Base-by-base conservation (phyloP, 106 monocot species). In the Dendrobium chrysotoxum region DNA sequence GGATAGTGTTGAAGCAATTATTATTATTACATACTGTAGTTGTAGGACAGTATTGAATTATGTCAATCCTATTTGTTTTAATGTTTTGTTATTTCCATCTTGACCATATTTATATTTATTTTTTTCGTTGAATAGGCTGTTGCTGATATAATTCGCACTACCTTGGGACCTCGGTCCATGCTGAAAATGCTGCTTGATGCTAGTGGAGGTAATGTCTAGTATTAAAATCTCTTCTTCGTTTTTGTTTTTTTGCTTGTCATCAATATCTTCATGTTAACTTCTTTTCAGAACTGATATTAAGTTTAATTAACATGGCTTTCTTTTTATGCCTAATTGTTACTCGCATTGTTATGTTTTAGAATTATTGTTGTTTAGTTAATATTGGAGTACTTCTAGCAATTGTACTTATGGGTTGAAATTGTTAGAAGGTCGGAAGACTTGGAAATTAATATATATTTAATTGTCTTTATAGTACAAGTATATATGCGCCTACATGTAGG, bases 141-240 rank as follows among this genome's bases (percentile, higher is more conserved):
- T 40, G 92, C 92, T 50, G 92, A 92, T 77, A 92, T 92, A 64
- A 90, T 92, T 40, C 92, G 92, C n/a, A 92, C 92, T 77, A 92
- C 92, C 54, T 85, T 92, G 83, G 92, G 92, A 75, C 92, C 92
- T 80, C 83, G 92, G 47, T 92, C 92, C 66, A 92, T 92, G 92
- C 55, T 92, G 74, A 92, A 92, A 75, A 92, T 92, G 92, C 86
- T 92, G 70, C 88, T 92, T 81, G 90, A 90, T 90, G 90, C 92
- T 78, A 61, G 54, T 30, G 92, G 92, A 86, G 92, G 92, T 92
- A 40, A 54, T 13, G 5, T 47, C 18, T 79, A 38, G 40, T 38
- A 13, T 31, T 16, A 70, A 61, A n/a, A 61, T 23, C 0, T 61
- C 61, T 23, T 23, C 50, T 53, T 15, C 50, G 1, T 11, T 50